A percentile compares a stretch with the other conserved stretches of the same genome.
Conservation (phyloP, 768 basidiomycete species). For the Pleurotus citrinopileatus region DNA sequence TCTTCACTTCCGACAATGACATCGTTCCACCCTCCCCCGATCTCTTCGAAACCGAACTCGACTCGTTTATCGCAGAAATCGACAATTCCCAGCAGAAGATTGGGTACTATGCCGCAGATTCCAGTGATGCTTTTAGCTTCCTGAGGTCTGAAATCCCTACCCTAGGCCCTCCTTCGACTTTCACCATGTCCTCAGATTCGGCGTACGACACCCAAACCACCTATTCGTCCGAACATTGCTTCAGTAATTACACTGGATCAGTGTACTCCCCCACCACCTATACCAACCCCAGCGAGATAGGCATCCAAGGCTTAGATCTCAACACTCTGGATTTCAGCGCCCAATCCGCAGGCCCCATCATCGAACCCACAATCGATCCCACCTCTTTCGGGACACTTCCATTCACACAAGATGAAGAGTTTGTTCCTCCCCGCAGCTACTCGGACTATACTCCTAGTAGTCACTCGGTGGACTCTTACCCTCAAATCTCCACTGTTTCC, state of each 20-base stretch:
- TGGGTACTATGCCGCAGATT: slow-evolving; percentile 62
- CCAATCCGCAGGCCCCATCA: slow-evolving; percentile 35
- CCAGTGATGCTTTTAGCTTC: slow-evolving; percentile 62
- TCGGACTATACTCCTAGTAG: slow-evolving; percentile 65
- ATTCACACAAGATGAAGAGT: slow-evolving; percentile 47
- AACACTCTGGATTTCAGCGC: slow-evolving; percentile 21
- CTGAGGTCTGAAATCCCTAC: slow-evolving; percentile 61
- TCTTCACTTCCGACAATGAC: slow-evolving; percentile 66
- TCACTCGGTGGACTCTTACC: slow-evolving; percentile 41
- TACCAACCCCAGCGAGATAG: slow-evolving; percentile 72
- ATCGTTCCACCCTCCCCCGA: slow-evolving; percentile 77
- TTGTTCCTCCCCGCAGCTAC: slow-evolving; percentile 50
- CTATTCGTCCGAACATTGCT: slow-evolving; percentile 49
- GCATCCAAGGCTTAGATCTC: slow-evolving; percentile 54
- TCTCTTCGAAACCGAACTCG: slow-evolving; percentile 81
- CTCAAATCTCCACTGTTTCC: slow-evolving; percentile 48
- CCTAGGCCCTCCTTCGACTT: slow-evolving; percentile 71
- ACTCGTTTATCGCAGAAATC: slow-evolving; percentile 63
- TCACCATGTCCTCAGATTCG: slow-evolving; percentile 79
- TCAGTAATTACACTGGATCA: slow-evolving; percentile 62
- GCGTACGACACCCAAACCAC: slow-evolving; percentile 68
- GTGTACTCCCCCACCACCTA: slow-evolving; percentile 47
- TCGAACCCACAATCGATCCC: slow-evolving; percentile 52
- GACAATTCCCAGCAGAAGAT: slow-evolving; percentile 62
- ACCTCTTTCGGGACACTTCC: slow-evolving; percentile 57